Conservation (phyloP, 192 early-diverging fungal genomes). For the Coemansia biformis region DNA sequence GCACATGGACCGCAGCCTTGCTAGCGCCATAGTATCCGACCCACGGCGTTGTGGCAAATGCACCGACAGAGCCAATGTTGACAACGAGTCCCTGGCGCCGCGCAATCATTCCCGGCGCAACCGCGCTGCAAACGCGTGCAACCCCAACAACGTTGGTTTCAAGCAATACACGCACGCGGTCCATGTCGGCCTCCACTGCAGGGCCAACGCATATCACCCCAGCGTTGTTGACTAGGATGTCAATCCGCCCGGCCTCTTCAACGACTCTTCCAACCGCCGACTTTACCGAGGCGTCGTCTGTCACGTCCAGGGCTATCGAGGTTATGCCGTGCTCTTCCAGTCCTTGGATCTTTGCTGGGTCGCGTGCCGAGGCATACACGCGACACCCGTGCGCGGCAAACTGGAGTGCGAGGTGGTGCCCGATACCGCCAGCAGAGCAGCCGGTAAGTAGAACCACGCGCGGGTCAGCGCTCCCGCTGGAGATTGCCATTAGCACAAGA, state of each 20-base stretch:
- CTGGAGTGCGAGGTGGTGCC: conserved; percentile 39
- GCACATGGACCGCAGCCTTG: conserved; percentile 62
- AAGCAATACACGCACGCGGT: conserved; percentile 39
- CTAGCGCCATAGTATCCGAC: conserved; percentile 54
- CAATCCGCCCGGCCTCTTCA: conserved; percentile 29
- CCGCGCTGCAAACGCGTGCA: conserved; percentile 50
- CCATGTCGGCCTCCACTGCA: conserved; percentile 39
- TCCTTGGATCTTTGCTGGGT: too few relatives aligned
- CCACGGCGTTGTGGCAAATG: conserved; percentile 61
- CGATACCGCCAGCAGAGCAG: too few relatives aligned
- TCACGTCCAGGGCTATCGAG: conserved; percentile 27
- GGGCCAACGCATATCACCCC: conserved; percentile 51
- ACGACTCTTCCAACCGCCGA: conserved; percentile 13
- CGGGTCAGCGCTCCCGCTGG: too few relatives aligned
- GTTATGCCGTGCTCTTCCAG: too few relatives aligned
- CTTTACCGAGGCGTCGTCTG: too few relatives aligned
- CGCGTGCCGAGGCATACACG: too few relatives aligned
- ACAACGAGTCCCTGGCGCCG: conserved; percentile 51
- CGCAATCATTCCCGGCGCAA: conserved; percentile 57
- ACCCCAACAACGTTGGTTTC: conserved; percentile 63
- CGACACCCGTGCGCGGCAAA: too few relatives aligned
- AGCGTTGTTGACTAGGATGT: too few relatives aligned
- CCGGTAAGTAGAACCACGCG: too few relatives aligned
- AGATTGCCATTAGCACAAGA: too few relatives aligned
- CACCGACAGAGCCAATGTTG: conserved; percentile 64